Percentiles rank a stretch among this genome's conserved stretches.
These are phyloP conservation scores for Kwoniella shivajii DNA, from an alignment of 1,284 basidiomycete species.

Conservation along the genomic window DNA sequence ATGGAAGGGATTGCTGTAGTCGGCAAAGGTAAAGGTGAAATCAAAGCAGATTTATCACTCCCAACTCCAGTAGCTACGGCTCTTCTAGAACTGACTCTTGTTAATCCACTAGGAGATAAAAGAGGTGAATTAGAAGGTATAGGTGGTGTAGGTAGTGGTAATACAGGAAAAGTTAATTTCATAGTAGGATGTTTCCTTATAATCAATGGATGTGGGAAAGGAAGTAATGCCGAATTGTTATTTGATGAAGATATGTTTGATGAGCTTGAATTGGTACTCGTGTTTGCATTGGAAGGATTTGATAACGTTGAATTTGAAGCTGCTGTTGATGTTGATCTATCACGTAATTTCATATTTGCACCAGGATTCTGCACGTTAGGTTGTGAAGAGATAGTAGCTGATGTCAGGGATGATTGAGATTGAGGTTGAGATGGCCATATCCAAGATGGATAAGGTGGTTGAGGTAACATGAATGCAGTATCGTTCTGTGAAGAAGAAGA, in stretches of 20 bases:
- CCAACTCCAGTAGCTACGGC: slow-evolving; percentile 8
- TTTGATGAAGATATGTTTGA: not conserved
- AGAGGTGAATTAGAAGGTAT: not conserved
- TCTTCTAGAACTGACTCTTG: slow-evolving; percentile 18
- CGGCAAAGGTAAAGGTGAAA: too few relatives aligned
- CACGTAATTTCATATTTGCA: not conserved
- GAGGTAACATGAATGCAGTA: slow-evolving; percentile 31
- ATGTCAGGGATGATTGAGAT: not conserved
- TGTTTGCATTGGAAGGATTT: not conserved
- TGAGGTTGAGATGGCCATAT: slow-evolving; percentile 37
- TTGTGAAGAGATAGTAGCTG: not conserved
- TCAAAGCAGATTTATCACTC: too few relatives aligned
- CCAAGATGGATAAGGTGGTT: slow-evolving; percentile 46
- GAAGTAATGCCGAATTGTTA: slow-evolving; percentile 14
- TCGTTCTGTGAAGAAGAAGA: slow-evolving; percentile 21
- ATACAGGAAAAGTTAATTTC: slow-evolving; percentile 39
- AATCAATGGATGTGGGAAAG: slow-evolving; percentile 46
- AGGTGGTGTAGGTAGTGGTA: not conserved
- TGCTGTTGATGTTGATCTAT: slow-evolving; percentile 4
- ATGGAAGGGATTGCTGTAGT: too few relatives aligned
- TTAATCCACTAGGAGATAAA: slow-evolving; percentile 7
- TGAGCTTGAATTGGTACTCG: not conserved
- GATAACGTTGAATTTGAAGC: not conserved
- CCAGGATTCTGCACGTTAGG: not conserved
- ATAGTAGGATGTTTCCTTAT: slow-evolving; percentile 46